Conservation (phyloP, 768 basidiomycete species). For the Lactarius deliciosus region DNA sequence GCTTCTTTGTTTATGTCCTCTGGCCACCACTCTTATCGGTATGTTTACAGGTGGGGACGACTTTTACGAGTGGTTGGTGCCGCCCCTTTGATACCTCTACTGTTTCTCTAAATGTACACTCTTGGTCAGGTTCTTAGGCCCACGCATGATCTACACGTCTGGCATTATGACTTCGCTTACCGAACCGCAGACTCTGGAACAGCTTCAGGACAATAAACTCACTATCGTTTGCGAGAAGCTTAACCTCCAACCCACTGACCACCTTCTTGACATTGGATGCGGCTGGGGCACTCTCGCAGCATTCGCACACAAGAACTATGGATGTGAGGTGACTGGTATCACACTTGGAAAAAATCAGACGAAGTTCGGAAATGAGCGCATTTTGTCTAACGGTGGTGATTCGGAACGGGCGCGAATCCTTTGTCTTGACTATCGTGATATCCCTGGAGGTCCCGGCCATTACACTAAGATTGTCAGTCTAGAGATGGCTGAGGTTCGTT, state of each 20-base stretch:
- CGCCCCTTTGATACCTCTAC: neutral
- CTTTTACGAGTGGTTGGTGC: conserved; percentile 81
- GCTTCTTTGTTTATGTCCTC: conserved; percentile 32
- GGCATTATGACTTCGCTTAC: conserved; percentile 77
- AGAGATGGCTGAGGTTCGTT: conserved; percentile 92
- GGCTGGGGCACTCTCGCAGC: conserved; percentile 97
- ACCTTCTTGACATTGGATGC: conserved; percentile 82
- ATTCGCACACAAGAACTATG: conserved; percentile 96
- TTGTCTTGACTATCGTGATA: conserved; percentile 91
- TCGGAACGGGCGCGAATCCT: conserved; percentile 82
- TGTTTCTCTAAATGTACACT: neutral
- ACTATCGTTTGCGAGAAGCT: conserved; percentile 94
- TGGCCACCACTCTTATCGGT: conserved; percentile 19
- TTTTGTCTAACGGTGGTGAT: conserved; percentile 60
- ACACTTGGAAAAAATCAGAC: conserved; percentile 91
- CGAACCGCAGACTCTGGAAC: conserved; percentile 79
- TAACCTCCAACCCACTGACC: conserved; percentile 81
- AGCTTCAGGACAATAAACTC: conserved; percentile 98
- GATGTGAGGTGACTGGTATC: conserved; percentile 94
- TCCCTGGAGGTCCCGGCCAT: conserved; percentile 69
- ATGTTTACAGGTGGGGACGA: conserved; percentile 74
- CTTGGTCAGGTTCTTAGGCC: conserved; percentile 77
- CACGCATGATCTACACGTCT: conserved; percentile 97
- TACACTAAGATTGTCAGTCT: conserved; percentile 95
- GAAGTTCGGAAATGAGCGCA: conserved; percentile 87